phyloP scores from a whole-genome alignment of 257 asterid species.

The Ballota nigra region DNA sequence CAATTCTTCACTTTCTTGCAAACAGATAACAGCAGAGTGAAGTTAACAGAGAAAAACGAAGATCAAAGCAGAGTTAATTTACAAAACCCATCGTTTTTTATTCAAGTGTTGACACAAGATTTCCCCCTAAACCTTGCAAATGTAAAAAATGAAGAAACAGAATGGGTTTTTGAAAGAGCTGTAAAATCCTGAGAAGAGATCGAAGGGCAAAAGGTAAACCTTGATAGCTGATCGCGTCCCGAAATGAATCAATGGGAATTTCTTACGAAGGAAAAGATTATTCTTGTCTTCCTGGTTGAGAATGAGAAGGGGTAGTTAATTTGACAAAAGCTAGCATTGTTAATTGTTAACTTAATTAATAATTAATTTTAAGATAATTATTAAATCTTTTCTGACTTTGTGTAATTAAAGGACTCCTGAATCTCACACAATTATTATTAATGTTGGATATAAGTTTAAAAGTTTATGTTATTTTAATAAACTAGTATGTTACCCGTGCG shows the following conservation, averaged over 20 bases:
- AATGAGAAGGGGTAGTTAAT: not conserved
- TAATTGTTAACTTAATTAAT: too few species aligned
- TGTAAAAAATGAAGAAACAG: not conserved
- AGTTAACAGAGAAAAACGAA: not conserved
- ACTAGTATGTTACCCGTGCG: too few species aligned
- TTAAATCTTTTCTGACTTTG: too few species aligned
- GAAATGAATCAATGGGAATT: not conserved
- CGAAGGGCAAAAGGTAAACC: not conserved
- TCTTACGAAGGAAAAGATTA: not conserved
- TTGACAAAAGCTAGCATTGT: not conserved
- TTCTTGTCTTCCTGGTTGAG: not conserved
- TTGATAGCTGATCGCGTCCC: conserved; percentile 14
- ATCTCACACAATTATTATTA: too few species aligned
- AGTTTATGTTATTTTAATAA: too few species aligned
- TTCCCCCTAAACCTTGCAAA: not conserved
- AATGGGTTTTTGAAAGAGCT: not conserved
- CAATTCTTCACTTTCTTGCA: not conserved
- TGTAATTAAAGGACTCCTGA: too few species aligned
- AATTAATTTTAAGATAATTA: too few species aligned
- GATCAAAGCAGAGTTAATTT: not conserved
- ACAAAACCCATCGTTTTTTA: conserved; percentile 1
- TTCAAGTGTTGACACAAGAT: not conserved
- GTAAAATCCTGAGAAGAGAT: not conserved
- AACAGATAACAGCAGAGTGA: not conserved
- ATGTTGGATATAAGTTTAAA: too few species aligned